Percentiles rank a stretch among this genome's conserved stretches.
phyloP scores from a whole-genome alignment of 805 yeast genomes.

The Nakazawaea laoshanensis region DNA sequence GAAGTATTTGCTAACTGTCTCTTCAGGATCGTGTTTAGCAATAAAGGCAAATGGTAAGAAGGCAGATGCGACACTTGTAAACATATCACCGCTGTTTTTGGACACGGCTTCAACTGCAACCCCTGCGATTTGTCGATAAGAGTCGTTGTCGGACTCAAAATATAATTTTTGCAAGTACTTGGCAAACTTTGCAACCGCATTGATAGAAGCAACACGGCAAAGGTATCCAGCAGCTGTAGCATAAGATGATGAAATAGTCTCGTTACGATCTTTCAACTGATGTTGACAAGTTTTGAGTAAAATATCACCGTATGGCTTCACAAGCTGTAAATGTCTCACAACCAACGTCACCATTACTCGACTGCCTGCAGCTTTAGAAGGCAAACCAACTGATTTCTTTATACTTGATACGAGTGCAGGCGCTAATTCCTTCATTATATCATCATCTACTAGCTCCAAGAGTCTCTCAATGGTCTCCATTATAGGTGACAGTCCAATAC shows the following conservation, averaged over 20 bases:
- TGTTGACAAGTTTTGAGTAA: conserved; percentile 47
- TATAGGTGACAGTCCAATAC: conserved; percentile 76
- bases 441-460: conserved; percentile 48
- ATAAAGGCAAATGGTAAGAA: conserved; percentile 75
- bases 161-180: conserved; percentile 42
- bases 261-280: conserved; percentile 65
- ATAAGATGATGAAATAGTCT: conserved; percentile 63
- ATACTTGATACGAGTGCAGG: conserved; percentile 45
- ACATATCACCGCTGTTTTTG: conserved; percentile 59
- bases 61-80: conserved; percentile 49
- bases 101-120: conserved; percentile 58
- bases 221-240: conserved; percentile 77
- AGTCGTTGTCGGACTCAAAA: conserved; percentile 39
- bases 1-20: conserved; percentile 38
- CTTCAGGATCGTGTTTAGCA: conserved; percentile 59
- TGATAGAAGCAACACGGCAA: conserved; percentile 51
- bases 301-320: conserved; percentile 48
- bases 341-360: conserved; percentile 60
- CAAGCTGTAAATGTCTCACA: conserved; percentile 38
- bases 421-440: conserved; percentile 38
- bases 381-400: conserved; percentile 73
- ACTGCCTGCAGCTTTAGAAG: conserved; percentile 84
- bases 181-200: conserved; percentile 45
- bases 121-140: conserved; percentile 45
- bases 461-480: conserved; percentile 78